These are phyloP conservation scores for Leptodontidium sp. DNA, from an alignment of 2,329 filamentous ascomycete species.

Conservation along the genomic window DNA sequence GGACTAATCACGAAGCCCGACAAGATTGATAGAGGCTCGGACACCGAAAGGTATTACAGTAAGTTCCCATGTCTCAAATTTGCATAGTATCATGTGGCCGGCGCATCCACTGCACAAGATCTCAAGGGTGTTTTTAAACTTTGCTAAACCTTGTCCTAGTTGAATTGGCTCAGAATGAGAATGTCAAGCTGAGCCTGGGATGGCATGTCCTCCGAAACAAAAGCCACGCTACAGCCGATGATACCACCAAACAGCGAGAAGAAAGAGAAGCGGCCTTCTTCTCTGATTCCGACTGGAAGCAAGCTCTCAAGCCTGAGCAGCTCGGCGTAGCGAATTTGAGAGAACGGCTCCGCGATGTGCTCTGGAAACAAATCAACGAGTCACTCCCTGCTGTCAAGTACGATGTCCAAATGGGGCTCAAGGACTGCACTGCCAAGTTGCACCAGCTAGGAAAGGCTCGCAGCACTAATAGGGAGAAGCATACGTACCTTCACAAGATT, in stretches of 20 bases:
- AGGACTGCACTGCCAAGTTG: slow-evolving; percentile 4
- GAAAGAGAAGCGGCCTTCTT: slow-evolving; percentile 26
- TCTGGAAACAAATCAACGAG: slow-evolving; percentile 29
- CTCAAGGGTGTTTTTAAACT: neutral
- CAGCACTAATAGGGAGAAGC: slow-evolving; percentile 18
- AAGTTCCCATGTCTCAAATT: neutral
- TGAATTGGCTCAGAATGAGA: slow-evolving; percentile 50
- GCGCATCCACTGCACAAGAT: neutral
- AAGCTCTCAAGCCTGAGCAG: slow-evolving; percentile 17
- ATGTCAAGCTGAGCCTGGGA: slow-evolving; percentile 51
- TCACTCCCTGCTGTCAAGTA: slow-evolving; percentile 24
- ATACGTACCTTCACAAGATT: slow-evolving; percentile 19
- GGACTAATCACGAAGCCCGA: slow-evolving; percentile 57
- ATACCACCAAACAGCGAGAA: slow-evolving; percentile 47
- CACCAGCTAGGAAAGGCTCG: slow-evolving; percentile 18
- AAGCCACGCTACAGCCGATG: slow-evolving; percentile 53
- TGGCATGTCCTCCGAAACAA: slow-evolving; percentile 56
- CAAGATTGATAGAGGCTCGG: slow-evolving; percentile 46
- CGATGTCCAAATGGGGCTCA: slow-evolving; percentile 35
- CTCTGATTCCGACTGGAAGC: slow-evolving; percentile 28
- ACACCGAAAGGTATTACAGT: slow-evolving; percentile 46
- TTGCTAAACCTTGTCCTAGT: slow-evolving; percentile 27
- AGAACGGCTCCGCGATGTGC: slow-evolving; percentile 50
- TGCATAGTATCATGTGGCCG: neutral
- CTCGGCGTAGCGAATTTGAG: slow-evolving; percentile 53